These are phyloP conservation scores for Dictyostelium purpureum DNA, from an alignment of 78 protist species.

Conservation along the genomic window DNA sequence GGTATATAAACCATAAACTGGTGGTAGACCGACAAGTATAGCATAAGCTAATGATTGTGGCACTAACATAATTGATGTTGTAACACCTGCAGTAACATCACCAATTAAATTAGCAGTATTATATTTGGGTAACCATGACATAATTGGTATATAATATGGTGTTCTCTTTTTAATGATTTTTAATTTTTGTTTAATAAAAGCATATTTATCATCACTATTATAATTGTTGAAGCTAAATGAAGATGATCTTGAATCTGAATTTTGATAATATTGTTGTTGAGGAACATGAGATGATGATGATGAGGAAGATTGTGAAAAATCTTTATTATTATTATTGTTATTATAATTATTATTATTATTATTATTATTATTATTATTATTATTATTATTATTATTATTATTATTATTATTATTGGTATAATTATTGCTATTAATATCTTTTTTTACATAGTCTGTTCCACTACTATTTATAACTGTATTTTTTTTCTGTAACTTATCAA, in stretches of 20 bases:
- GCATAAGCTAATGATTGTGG: constrained; percentile 90
- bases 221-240: not conserved
- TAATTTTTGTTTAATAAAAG: not conserved
- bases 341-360: not conserved
- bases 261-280: too few species aligned
- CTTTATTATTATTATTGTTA: not conserved
- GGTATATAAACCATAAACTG: constrained; percentile 89
- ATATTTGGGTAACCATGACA: constrained; percentile 62
- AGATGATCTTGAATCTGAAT: not conserved
- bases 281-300: too few species aligned
- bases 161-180: not conserved
- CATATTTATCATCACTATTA: not conserved
- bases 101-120: not conserved
- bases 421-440: not conserved
- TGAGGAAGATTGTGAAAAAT: not conserved
- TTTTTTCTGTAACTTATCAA: not conserved
- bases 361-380: not conserved
- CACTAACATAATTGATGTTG: constrained; percentile 79
- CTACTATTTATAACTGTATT: not conserved
- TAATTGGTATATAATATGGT: constrained; percentile 58
- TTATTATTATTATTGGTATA: not conserved
- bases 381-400: not conserved
- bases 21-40: constrained; percentile 86
- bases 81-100: constrained; percentile 86
- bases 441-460: not conserved